These are phyloP conservation scores for Colletotrichum nymphaeae DNA, from an alignment of 2,329 filamentous ascomycete species.

Conservation along the genomic window DNA sequence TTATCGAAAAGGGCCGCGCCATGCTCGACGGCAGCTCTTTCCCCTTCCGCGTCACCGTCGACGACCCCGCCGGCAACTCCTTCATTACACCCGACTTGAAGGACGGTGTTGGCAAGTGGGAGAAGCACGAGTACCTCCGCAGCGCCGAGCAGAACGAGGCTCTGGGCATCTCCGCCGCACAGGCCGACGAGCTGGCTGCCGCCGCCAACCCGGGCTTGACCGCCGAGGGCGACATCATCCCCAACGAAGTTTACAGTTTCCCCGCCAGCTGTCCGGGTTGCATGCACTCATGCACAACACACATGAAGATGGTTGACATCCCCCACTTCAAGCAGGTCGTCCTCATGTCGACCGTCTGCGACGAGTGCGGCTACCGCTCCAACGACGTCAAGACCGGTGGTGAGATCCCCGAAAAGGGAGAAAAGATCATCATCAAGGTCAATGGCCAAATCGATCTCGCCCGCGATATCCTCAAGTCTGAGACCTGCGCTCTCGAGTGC, in stretches of 20 bases:
- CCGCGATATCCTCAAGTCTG: constrained; percentile 95
- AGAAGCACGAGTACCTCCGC: constrained; percentile 84
- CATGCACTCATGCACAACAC: constrained; percentile 84
- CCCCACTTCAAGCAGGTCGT: constrained; percentile 98
- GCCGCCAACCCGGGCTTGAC: constrained; percentile 59
- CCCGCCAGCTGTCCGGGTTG: constrained; percentile 93
- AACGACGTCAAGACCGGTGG: constrained; percentile 99
- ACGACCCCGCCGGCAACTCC: constrained; percentile 95
- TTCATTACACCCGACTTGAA: constrained; percentile 92
- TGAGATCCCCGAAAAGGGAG: constrained; percentile 86
- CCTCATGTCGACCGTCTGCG: constrained; percentile 93
- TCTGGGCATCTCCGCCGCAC: constrained; percentile 79
- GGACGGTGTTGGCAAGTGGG: constrained; percentile 87
- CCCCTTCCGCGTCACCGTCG: constrained; percentile 88
- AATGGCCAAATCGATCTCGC: constrained; percentile 76
- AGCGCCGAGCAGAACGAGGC: constrained; percentile 87
- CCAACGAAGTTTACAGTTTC: constrained; percentile 93
- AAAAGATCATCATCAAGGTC: constrained; percentile 83
- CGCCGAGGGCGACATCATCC: constrained; percentile 82
- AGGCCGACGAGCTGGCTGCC: constrained; percentile 63
- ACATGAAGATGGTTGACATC: constrained; percentile 99
- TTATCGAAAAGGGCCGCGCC: constrained; percentile 78
- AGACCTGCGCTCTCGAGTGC: constrained; percentile 88
- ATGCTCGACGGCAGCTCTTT: constrained; percentile 84
- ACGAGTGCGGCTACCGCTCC: constrained; percentile 91